These are phyloP conservation scores for Candida labiduridarum DNA, from an alignment of 1,139 yeast genomes.

Conservation along the genomic window DNA sequence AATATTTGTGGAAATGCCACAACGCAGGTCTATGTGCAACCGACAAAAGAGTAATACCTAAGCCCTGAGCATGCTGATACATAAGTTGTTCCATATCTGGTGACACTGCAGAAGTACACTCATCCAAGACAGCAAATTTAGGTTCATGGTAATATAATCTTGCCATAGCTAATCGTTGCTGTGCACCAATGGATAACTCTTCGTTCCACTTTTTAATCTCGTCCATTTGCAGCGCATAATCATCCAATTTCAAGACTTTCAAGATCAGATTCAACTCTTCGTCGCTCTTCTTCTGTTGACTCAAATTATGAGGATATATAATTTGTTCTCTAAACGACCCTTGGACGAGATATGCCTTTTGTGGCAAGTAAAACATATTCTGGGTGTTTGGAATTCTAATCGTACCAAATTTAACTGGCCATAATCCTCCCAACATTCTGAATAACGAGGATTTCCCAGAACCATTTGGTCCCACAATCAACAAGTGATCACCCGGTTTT, in stretches of 20 bases:
- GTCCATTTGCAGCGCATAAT: constrained; percentile 55
- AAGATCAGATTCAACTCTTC: constrained; percentile 65
- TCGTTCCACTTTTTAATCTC: constrained; percentile 83
- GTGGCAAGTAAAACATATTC: constrained; percentile 88
- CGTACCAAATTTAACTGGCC: constrained; percentile 77
- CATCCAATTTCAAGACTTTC: constrained; percentile 58
- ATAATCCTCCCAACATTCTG: constrained; percentile 86
- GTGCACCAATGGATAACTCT: constrained; percentile 87
- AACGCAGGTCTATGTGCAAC: constrained; percentile 92
- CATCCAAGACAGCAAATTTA: constrained; percentile 90
- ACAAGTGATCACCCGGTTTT: constrained; percentile 78
- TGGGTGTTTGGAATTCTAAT: constrained; percentile 67
- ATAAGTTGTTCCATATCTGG: constrained; percentile 89
- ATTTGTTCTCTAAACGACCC: constrained; percentile 84
- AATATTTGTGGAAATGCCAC: constrained; percentile 88
- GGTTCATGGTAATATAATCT: constrained; percentile 89
- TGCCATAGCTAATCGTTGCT: constrained; percentile 93
- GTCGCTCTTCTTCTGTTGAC: constrained; percentile 62
- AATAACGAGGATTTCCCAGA: constrained; percentile 93
- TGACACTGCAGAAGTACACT: constrained; percentile 92
- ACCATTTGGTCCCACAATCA: constrained; percentile 95
- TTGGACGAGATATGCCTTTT: constrained; percentile 80
- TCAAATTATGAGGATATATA: constrained; percentile 77
- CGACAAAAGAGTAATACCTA: constrained; percentile 82
- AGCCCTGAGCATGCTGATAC: constrained; percentile 79